Percentiles rank a stretch among this genome's conserved stretches.
phyloP scores from a whole-genome alignment of 805 yeast genomes.

The Tetrapisispora phaffii region DNA sequence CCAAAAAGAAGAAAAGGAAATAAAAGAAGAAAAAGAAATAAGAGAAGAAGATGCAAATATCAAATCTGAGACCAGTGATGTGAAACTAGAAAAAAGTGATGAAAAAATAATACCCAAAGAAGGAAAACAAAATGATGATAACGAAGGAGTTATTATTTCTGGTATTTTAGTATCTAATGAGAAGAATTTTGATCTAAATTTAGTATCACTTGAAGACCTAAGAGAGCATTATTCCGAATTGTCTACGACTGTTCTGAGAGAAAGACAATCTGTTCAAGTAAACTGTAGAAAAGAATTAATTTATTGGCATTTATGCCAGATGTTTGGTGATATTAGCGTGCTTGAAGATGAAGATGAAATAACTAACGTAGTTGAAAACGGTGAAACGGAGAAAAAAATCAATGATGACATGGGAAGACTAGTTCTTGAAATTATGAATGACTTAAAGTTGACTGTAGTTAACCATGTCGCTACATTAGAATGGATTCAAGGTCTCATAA shows the following conservation, averaged over 20 bases:
- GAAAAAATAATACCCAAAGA: background rate
- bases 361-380: conserved; percentile 21
- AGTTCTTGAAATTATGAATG: conserved; percentile 53
- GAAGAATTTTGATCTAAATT: conserved; percentile 77
- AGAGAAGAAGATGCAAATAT: conserved; percentile 1
- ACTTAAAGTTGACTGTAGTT: conserved; percentile 41
- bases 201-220: conserved; percentile 76
- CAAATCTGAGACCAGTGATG: background rate
- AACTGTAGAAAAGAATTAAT: conserved; percentile 74
- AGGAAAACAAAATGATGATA: conserved; percentile 31
- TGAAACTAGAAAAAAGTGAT: background rate
- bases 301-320: conserved; percentile 83
- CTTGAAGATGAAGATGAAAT: conserved; percentile 43
- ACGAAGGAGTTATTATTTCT: conserved; percentile 43
- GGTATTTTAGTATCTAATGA: conserved; percentile 74
- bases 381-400: conserved; percentile 28
- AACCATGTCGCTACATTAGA: conserved; percentile 55
- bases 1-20: conserved; percentile 27
- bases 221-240: conserved; percentile 75
- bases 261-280: conserved; percentile 67
- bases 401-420: conserved; percentile 31
- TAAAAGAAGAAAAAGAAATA: background rate
- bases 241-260: conserved; percentile 74
- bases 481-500: conserved; percentile 84
- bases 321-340: conserved; percentile 81